phyloP scores from a whole-genome alignment of 208 protist genomes.

The Leishmania guyanensis region DNA sequence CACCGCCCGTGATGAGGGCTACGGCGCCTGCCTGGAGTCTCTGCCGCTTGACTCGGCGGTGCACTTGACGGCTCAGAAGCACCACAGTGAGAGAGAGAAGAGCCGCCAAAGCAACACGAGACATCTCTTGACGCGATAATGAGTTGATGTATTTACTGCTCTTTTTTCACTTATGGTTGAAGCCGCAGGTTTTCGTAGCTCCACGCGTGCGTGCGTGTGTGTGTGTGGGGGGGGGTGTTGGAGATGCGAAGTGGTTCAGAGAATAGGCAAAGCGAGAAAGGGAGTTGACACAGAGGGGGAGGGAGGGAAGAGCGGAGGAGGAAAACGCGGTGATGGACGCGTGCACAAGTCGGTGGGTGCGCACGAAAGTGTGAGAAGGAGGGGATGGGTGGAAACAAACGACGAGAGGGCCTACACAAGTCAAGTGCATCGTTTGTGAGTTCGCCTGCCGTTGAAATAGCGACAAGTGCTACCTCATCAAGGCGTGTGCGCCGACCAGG shows the following conservation, averaged over 20 bases:
- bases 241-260: not conserved
- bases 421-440: no score
- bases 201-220: not conserved
- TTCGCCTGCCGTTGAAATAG: not conserved
- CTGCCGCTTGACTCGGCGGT: conserved; percentile 24
- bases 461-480: no score
- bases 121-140: conserved; percentile 3
- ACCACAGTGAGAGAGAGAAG: conserved; percentile 32
- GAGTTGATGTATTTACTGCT: not conserved
- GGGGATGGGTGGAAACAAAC: not conserved
- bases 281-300: not conserved
- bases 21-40: conserved; percentile 47
- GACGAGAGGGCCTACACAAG: not conserved
- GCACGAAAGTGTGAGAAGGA: not conserved
- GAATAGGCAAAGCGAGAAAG: not conserved
- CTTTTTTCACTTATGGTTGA: no score
- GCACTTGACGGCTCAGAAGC: conserved; percentile 23
- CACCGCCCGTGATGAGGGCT: conserved; percentile 81
- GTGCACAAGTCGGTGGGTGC: not conserved
- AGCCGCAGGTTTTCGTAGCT: not conserved
- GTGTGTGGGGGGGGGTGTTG: not conserved
- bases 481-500: not conserved
- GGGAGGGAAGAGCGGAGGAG: not conserved
- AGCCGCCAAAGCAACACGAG: conserved; percentile 8
- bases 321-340: not conserved